Base-by-base conservation (phyloP, 495 filamentous ascomycete species). In the Diplogelasinospora grovesii region DNA sequence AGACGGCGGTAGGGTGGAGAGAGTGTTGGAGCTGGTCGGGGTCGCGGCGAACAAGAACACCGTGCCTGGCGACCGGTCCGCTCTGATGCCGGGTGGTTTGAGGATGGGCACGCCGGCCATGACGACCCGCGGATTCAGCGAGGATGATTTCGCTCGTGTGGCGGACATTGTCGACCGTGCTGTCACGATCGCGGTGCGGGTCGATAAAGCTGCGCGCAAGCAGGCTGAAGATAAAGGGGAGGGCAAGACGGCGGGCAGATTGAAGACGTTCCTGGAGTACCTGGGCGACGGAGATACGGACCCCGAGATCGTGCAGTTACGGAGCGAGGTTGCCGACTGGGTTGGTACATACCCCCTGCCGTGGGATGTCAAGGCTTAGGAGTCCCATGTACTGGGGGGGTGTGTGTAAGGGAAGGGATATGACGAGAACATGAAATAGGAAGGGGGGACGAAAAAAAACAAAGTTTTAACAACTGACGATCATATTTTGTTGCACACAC, bases 11-110 rank as follows among this genome's bases (percentile, higher is more conserved):
- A 82, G 92, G 11, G 92, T 98, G 5, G 92, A 98, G 74, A 82
- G 89, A 22, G 82, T 98, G 4, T 73, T 98, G 5, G 92, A 98
- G 60, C 79, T 95, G 7, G 88, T 92, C 36, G 89, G 90, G 45
- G 89, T 98, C 22, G 92, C 93, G 14, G 84, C 85, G 57, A 98
- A 98, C 72, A 98, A 98, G 74, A 98, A 98, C 66, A 97, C 92
- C 9, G 93, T 96, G 0, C 92, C 93, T 4, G 92, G 93, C 10
- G 92, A 98, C 64, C 83, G 82, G 50, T 95, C 87, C 11, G 92
- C 92, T 2, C 73, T 98, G 48, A 86, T 86, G 54, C 92, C 92
- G 13, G 87, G 87, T 42, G 92, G 92, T 36, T 72, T 98, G 45
- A 79, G 92, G 47, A 83, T 98, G 60, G 92, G 92, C 19, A 89